Percentiles rank a stretch among this genome's conserved stretches.
Conservation (phyloP, 1,284 basidiomycete species). For the Caloboletus firmus region DNA sequence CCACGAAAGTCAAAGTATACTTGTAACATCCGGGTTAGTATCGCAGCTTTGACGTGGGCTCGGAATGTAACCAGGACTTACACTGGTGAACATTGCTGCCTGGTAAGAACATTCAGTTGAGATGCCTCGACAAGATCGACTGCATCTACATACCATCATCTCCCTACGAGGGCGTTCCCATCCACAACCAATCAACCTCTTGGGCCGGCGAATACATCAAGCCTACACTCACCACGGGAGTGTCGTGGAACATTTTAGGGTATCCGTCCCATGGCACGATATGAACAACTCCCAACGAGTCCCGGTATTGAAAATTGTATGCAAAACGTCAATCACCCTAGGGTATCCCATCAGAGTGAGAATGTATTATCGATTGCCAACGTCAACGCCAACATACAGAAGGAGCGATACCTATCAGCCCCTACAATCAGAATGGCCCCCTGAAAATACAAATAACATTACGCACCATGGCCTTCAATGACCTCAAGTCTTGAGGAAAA, state of each 20-base stretch:
- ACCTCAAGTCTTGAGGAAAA: constrained; percentile 16
- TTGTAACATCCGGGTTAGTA: background rate
- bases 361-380: background rate
- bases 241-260: background rate
- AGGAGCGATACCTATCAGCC: constrained; percentile 3
- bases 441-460: background rate
- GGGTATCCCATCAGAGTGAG: background rate
- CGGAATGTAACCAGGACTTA: constrained; percentile 1
- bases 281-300: constrained; percentile 1
- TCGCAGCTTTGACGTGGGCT: background rate
- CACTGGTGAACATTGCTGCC: background rate
- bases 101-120: background rate
- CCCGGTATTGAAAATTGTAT: background rate
- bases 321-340: background rate
- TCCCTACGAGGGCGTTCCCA: background rate
- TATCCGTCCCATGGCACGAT: background rate
- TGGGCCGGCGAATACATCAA: background rate
- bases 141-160: background rate
- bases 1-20: constrained; percentile 4
- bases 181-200: background rate
- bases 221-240: constrained; percentile 11
- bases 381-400: background rate
- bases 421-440: background rate
- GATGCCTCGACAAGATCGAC: background rate
- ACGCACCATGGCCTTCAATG: constrained; percentile 13